Evolutionary conservation across 352 stramenopile species (phyloP).

Genomic region (Salisapilia sapeloensis): DNA sequence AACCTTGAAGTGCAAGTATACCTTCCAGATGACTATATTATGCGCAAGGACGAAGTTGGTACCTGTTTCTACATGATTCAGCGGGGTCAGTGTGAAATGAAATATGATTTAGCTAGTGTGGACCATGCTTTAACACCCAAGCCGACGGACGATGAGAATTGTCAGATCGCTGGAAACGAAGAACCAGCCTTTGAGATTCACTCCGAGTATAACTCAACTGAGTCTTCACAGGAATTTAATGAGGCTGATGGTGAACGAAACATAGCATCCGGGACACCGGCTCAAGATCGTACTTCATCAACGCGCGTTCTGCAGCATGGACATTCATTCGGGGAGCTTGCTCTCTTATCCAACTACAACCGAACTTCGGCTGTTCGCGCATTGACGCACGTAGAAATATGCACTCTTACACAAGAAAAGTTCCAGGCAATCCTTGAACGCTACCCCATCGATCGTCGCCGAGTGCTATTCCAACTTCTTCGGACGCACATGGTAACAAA

Average conservation of each 20-base stretch:
- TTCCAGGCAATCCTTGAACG: conserved; percentile 19
- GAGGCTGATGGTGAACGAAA: too few relatives aligned
- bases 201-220: conserved; percentile 5
- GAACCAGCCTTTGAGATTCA: conserved; percentile 3
- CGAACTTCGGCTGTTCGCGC: conserved; percentile 20
- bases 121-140: too few relatives aligned
- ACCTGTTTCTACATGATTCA: conserved; percentile 62
- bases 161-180: conserved; percentile 2
- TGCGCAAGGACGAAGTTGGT: conserved; percentile 31
- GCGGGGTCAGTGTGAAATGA: conserved; percentile 28
- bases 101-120: conserved; percentile 6
- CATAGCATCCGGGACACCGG: not conserved
- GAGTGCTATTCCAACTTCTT: conserved; percentile 13
- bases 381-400: conserved; percentile 32
- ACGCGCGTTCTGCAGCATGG: conserved; percentile 1
- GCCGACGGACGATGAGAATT: conserved; percentile 1
- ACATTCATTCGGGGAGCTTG: conserved; percentile 24
- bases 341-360: conserved; percentile 34
- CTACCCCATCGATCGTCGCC: conserved; percentile 14
- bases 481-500: conserved; percentile 13
- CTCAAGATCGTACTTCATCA: conserved; percentile 1
- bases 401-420: conserved; percentile 14
- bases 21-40: conserved; percentile 57
- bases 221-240: conserved; percentile 7
- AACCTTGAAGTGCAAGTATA: conserved; percentile 40